Evolutionary conservation across 2,329 filamentous ascomycete genomes (phyloP), one percentile per base, ranked within the genome.

Genomic region (Verticillium nonalfalfae): DNA sequence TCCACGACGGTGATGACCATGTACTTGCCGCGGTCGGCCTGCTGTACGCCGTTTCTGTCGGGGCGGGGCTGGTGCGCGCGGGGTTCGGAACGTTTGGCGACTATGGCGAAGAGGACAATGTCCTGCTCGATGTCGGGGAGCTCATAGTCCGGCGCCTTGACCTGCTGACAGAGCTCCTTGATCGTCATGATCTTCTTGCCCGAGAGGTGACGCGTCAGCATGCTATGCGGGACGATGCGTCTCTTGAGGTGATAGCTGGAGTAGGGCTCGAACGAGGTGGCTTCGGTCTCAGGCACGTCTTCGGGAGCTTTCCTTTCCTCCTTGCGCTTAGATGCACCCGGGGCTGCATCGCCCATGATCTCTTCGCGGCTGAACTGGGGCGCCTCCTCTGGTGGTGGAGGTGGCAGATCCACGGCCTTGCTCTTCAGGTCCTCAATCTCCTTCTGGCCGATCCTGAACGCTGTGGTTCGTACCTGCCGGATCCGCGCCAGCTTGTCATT

Each of bases 1-100:
- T 99, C 94, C 0, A 91, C 92, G 2, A 99, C 81, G 1, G 86
- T 91, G 64, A 99, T 79, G 1, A 94, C 89, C 90, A 99, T 97
- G 78, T 96, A 99, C 73, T 96, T 97, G 58, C 89, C 89, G 21
- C 83, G 81, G 60, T 88, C 83, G 10, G 84, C 80, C 55, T 82
- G 74, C 63, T 79, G 78, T 35, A 74, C 76, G 6, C 79, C 76
- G 9, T 79, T 78, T 61, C 75, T 75, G 21, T 72, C 76, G 11
- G 74, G 68, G 3, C 73, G 70, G 4, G 78, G 75, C 65, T 83
- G 82, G 70, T 88, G 85, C 1, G 78, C 71, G 50, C 86, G 87
- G 0, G 95, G 93, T 0, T 90, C 86, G 0, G 95, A 97, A 73
- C 98, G 98, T 54, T 88, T 90, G 7, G 91, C 92, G 26, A 99